Evolutionary conservation across 495 filamentous ascomycete genomes (phyloP).

Genomic region (Daldinia decipiens): DNA sequence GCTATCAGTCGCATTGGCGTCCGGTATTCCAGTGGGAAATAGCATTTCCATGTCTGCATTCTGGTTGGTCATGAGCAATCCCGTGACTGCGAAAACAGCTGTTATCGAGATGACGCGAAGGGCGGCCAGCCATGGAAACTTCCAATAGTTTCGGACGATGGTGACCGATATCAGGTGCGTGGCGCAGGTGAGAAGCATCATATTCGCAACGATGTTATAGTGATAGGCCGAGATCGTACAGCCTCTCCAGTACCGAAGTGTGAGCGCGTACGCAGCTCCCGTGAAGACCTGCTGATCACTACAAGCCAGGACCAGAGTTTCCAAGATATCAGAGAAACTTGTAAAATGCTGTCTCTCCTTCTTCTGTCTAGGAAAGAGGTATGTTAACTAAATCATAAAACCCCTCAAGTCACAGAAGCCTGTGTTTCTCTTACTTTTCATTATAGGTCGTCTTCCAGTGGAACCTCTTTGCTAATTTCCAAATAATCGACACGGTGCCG

Average conservation of each 20-base stretch:
- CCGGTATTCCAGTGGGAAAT: background rate
- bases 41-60: background rate
- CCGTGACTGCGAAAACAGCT: background rate
- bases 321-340: slow-evolving; percentile 37
- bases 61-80: background rate
- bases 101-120: slow-evolving; percentile 35
- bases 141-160: slow-evolving; percentile 50
- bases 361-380: background rate
- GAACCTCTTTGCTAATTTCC: slow-evolving; percentile 27
- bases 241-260: slow-evolving; percentile 48
- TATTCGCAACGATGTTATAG: slow-evolving; percentile 54
- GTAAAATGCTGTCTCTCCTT: background rate
- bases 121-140: slow-evolving; percentile 41
- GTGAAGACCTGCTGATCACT: slow-evolving; percentile 57
- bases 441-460: background rate
- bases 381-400: background rate
- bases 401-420: background rate
- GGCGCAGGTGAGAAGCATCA: slow-evolving; percentile 53
- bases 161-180: slow-evolving; percentile 53
- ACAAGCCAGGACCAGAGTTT: slow-evolving; percentile 50
- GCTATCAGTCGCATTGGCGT: background rate
- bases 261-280: slow-evolving; percentile 50
- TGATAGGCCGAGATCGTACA: slow-evolving; percentile 56
- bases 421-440: background rate
- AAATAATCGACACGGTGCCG: slow-evolving; percentile 30